These are phyloP conservation scores for Ostreobium quekettii DNA, from an alignment of 139 green algal species.

Conservation along the genomic window DNA sequence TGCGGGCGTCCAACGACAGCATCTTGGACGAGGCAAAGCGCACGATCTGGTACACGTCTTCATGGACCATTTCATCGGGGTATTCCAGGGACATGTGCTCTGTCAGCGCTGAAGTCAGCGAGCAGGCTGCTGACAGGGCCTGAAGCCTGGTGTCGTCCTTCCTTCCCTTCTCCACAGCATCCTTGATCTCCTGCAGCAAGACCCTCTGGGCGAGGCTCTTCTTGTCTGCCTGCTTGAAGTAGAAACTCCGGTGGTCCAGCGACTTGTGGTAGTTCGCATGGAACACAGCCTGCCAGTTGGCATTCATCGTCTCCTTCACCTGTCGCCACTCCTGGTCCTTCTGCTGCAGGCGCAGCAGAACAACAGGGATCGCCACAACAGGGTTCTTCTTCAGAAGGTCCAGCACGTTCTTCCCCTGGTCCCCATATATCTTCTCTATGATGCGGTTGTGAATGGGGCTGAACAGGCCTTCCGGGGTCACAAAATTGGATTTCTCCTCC, in stretches of 20 bases:
- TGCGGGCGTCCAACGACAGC: slow-evolving; percentile 27
- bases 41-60: slow-evolving; percentile 73
- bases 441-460: slow-evolving; percentile 60
- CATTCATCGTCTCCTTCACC: slow-evolving; percentile 67
- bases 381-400: slow-evolving; percentile 83
- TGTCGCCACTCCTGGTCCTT: slow-evolving; percentile 88
- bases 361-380: slow-evolving; percentile 68
- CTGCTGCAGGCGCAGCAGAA: slow-evolving; percentile 79
- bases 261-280: slow-evolving; percentile 96
- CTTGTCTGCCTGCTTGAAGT: slow-evolving; percentile 99
- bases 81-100: slow-evolving; percentile 71
- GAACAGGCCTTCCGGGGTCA: slow-evolving; percentile 41
- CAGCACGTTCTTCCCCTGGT: slow-evolving; percentile 43
- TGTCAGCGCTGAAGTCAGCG: slow-evolving; percentile 26
- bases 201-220: slow-evolving; percentile 79
- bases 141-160: slow-evolving; percentile 36
- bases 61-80: slow-evolving; percentile 44
- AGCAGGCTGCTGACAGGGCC: slow-evolving; percentile 28
- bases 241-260: slow-evolving; percentile 96
- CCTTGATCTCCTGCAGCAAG: slow-evolving; percentile 83
- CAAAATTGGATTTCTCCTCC: slow-evolving; percentile 52
- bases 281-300: slow-evolving; percentile 81
- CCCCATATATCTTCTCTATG: slow-evolving; percentile 78
- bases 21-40: slow-evolving; percentile 58
- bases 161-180: slow-evolving; percentile 65